Percentiles rank a stretch among this genome's conserved stretches.
Evolutionary conservation across 306 rosid genomes (phyloP).

Genomic region (Prunus armeniaca): DNA sequence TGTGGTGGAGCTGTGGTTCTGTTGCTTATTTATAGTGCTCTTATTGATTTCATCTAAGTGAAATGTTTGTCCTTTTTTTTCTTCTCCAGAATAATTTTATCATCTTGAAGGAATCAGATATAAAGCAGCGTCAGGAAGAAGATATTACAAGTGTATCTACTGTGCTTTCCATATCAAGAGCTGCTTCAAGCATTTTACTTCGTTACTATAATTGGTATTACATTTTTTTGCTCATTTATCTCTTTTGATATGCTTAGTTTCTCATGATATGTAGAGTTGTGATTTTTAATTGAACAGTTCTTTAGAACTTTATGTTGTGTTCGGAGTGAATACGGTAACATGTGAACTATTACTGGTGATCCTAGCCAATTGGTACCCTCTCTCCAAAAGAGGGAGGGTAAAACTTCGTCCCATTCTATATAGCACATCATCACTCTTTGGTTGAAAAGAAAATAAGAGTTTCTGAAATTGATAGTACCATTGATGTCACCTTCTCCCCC

Average conservation of each 20-base stretch:
- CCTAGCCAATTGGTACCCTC: background rate
- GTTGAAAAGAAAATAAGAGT: background rate
- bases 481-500: background rate
- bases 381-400: background rate
- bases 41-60: background rate
- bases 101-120: constrained; percentile 58
- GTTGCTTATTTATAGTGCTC: background rate
- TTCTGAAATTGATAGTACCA: background rate
- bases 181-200: constrained; percentile 53
- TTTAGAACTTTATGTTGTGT: background rate
- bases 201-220: constrained; percentile 58
- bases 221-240: background rate
- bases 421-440: background rate
- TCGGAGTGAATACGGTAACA: background rate
- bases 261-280: background rate
- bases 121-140: constrained; percentile 56
- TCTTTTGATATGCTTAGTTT: background rate
- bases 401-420: background rate
- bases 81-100: constrained; percentile 54
- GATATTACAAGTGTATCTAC: constrained; percentile 47
- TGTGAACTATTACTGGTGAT: background rate
- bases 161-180: constrained; percentile 55
- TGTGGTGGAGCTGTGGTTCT: background rate
- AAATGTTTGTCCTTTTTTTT: background rate
- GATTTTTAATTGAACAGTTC: background rate